These are phyloP conservation scores for Exophiala xenobiotica DNA, from an alignment of 2,329 filamentous ascomycete species.

Conservation along the genomic window DNA sequence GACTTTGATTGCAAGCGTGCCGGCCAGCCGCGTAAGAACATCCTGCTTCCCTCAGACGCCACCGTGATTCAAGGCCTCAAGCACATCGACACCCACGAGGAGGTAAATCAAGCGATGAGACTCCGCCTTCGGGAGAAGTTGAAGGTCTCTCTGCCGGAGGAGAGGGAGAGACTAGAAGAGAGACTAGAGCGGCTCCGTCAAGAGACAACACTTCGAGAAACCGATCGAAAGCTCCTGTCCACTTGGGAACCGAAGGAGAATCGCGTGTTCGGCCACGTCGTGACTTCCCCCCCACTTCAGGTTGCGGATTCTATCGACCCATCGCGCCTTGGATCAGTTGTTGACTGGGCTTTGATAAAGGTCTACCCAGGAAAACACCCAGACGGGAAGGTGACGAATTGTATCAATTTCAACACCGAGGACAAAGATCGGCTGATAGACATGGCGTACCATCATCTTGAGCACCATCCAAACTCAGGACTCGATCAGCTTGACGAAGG, in stretches of 20 bases:
- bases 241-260: not conserved
- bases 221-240: not conserved
- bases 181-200: not conserved
- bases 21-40: not conserved
- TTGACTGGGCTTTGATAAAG: conserved; percentile 10
- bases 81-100: not conserved
- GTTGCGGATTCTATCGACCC: not conserved
- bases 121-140: not conserved
- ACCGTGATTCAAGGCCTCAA: not conserved
- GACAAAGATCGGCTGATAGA: not conserved
- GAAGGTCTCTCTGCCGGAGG: not conserved
- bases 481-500: not conserved
- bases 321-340: not conserved
- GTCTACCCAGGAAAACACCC: conserved; percentile 2
- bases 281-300: conserved; percentile 4
- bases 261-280: conserved; percentile 4
- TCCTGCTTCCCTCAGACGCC: not conserved
- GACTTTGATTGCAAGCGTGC: not conserved
- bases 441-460: not conserved
- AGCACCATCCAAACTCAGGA: not conserved
- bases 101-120: not conserved
- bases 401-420: not conserved
- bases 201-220: not conserved
- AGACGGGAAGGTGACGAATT: not conserved
- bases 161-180: not conserved